phyloP scores from a whole-genome alignment of 306 rosid species.

The cucumber (Cucumis sativus) region Cucumber_9930_V3 NC_026655.2:27137001-27137500 shows the following conservation, averaged over 20 bases:
- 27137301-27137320: constrained; percentile 88
- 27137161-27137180: neutral
- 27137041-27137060: neutral
- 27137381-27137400: constrained; percentile 74
- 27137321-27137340: constrained; percentile 92
- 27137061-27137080: neutral
- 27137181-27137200: neutral
- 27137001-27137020: neutral
- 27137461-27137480: constrained; percentile 16
- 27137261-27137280: constrained; percentile 83
- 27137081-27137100: neutral
- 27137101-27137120: neutral
- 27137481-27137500: neutral
- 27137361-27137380: constrained; percentile 90
- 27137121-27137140: neutral
- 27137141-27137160: neutral
- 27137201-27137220: neutral
- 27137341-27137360: constrained; percentile 68
- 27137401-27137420: constrained; percentile 83
- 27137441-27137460: constrained; percentile 96
- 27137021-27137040: neutral
- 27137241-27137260: constrained; percentile 87
- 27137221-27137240: constrained; percentile 55
- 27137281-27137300: constrained; percentile 98
- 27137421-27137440: constrained; percentile 54